phyloP scores from a whole-genome alignment of 169 alveolate genomes.

The Cryptosporidium ubiquitum region DNA sequence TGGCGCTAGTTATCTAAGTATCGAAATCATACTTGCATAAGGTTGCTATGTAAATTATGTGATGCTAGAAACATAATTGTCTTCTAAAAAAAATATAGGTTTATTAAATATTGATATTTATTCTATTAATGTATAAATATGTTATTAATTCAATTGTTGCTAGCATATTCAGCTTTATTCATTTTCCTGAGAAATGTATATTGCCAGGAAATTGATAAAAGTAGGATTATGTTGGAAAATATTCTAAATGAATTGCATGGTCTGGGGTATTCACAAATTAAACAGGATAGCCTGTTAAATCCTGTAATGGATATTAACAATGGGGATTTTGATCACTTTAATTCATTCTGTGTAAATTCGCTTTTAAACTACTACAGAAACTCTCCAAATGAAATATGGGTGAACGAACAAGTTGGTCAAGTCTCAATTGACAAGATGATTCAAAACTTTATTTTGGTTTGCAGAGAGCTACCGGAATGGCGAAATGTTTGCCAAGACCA shows the following conservation, averaged over 20 bases:
- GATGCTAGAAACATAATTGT: background rate
- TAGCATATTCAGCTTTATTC: background rate
- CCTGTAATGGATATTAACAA: constrained; percentile 7
- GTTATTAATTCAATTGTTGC: background rate
- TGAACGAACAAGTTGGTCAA: constrained; percentile 1
- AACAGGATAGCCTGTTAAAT: constrained; percentile 3
- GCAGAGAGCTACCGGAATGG: constrained; percentile 72
- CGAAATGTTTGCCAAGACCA: constrained; percentile 28
- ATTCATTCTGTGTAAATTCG: constrained; percentile 54
- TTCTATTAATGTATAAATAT: constrained; percentile 45
- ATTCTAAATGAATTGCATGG: constrained; percentile 21
- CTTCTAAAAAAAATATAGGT: background rate
- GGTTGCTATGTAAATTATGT: background rate
- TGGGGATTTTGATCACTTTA: constrained; percentile 49
- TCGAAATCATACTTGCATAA: constrained; percentile 27
- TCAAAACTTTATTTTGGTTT: constrained; percentile 28
- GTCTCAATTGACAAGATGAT: constrained; percentile 25
- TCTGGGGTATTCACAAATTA: constrained; percentile 49
- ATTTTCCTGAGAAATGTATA: background rate
- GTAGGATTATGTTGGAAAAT: background rate
- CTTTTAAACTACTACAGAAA: constrained; percentile 20
- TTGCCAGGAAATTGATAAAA: constrained; percentile 45
- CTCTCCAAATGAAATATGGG: constrained; percentile 59
- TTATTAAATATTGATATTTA: constrained; percentile 34
- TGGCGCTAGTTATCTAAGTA: constrained; percentile 54